Evolutionary conservation across 2,329 filamentous ascomycete genomes (phyloP), one percentile per base, ranked within the genome.

Genomic region (Aspergillus niger): DNA sequence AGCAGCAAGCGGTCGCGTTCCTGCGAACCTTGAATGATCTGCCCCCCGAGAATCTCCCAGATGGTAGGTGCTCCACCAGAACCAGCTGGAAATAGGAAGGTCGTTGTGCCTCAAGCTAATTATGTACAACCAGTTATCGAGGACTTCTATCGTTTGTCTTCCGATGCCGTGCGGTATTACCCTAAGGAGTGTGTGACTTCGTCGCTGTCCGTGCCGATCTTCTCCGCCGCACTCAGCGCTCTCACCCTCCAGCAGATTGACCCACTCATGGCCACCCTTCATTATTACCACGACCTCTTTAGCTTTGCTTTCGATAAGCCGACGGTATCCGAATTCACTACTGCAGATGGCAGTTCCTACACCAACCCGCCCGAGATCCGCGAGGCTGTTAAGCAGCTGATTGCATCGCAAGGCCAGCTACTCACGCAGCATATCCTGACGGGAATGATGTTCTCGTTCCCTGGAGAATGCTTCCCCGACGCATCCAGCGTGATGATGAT

Each of bases 391-490:
- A 91, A 89, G 75, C 83, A 86, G 62, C 83, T 97, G 55, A 80
- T 96, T 24, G 65, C 83, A 2, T 79, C 82, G 1, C 87, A 92
- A 65, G 92, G 95, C 39, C 89, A 92, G 70, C 80, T 87, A 58
- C 82, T 99, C 28, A 89, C 95, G 7, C 94, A 97, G 77, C 90
- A 93, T 65, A 89, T 96, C 60, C 84, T 99, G 80, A 95, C 93
- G 1, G 95, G 95, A 62, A 96, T 99, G 93, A 98, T 99, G 94
- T 97, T 97, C 75, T 96, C 90, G 0, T 99, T 99, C 79, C 96
- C 95, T 0, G 87, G 91, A 47, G 95, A 98, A 75, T 97, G 93
- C 78, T 96, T 98, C 72, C 89, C 93, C 0, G 95, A 99, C 73
- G 93, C 92, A 15, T 97, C 92, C 52, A 93, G 92, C 4, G 91